These are phyloP conservation scores for Exidia glandulosa DNA, from an alignment of 768 basidiomycete genomes.

Conservation along the genomic window DNA sequence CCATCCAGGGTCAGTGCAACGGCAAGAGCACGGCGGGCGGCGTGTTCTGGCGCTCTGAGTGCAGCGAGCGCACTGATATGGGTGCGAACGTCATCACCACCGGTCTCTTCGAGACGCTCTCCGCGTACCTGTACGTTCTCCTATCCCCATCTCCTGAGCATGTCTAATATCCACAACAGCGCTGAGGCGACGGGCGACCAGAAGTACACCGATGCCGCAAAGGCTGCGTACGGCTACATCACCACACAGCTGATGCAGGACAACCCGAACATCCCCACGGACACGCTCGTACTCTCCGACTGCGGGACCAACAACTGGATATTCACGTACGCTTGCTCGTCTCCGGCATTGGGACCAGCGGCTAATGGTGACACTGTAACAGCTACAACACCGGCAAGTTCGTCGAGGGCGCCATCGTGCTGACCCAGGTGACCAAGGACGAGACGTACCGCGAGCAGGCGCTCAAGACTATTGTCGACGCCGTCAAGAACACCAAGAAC, in stretches of 20 bases:
- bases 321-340: too few species aligned
- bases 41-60: conserved; percentile 43
- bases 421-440: conserved; percentile 32
- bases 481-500: conserved; percentile 27
- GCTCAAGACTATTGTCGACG: conserved; percentile 26
- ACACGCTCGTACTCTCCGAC: conserved; percentile 34
- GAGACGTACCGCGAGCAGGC: conserved; percentile 28
- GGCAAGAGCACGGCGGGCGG: conserved; percentile 44
- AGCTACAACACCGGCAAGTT: conserved; percentile 46
- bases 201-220: conserved; percentile 37
- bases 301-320: conserved; percentile 37
- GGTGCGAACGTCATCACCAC: conserved; percentile 32
- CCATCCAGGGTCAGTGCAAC: conserved; percentile 31
- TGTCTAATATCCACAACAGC: conserved; percentile 27
- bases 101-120: not conserved
- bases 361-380: too few species aligned
- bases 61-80: conserved; percentile 32
- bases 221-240: conserved; percentile 38
- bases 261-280: conserved; percentile 30
- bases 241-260: conserved; percentile 31
- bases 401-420: conserved; percentile 39
- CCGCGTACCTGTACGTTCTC: not conserved
- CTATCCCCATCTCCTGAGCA: not conserved
- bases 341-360: too few species aligned
- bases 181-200: conserved; percentile 33